Evolutionary conservation across 495 filamentous ascomycete genomes (phyloP).

Genomic region (Neurospora sp.): DNA sequence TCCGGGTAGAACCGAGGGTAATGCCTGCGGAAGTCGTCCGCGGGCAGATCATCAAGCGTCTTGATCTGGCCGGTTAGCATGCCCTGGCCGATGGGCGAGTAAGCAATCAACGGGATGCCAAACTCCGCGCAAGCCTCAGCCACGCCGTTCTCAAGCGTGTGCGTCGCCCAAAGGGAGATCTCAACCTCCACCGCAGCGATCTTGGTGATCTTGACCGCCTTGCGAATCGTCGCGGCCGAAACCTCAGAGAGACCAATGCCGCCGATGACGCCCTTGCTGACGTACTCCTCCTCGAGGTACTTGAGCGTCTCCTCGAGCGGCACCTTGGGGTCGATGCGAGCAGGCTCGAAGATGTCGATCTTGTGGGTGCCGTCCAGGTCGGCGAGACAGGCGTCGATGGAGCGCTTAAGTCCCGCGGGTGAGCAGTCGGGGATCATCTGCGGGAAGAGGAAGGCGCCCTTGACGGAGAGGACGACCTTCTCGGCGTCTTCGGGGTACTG

Average conservation of each 20-base stretch:
- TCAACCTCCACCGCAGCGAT: constrained; percentile 74
- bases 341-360: constrained; percentile 73
- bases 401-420: constrained; percentile 50
- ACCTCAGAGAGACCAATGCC: constrained; percentile 69
- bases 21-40: constrained; percentile 41
- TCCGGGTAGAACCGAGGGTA: constrained; percentile 58
- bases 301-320: constrained; percentile 36
- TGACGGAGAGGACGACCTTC: constrained; percentile 57
- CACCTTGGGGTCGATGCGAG: constrained; percentile 51
- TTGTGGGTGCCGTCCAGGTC: constrained; percentile 60
- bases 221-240: constrained; percentile 59
- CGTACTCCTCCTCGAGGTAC: constrained; percentile 42
- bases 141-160: constrained; percentile 56
- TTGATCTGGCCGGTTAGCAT: constrained; percentile 55
- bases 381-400: constrained; percentile 54
- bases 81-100: constrained; percentile 40
- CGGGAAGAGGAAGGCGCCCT: constrained; percentile 40
- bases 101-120: constrained; percentile 61
- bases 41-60: constrained; percentile 51
- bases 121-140: constrained; percentile 61
- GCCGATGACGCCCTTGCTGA: constrained; percentile 66
- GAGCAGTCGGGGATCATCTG: constrained; percentile 39
- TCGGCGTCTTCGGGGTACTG: constrained; percentile 57
- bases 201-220: constrained; percentile 56
- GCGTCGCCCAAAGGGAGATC: constrained; percentile 56